Evolutionary conservation across 2,329 filamentous ascomycete species (phyloP), one percentile per base, ranked within the genome.

Genomic region (Apiospora kogelbergensis): DNA sequence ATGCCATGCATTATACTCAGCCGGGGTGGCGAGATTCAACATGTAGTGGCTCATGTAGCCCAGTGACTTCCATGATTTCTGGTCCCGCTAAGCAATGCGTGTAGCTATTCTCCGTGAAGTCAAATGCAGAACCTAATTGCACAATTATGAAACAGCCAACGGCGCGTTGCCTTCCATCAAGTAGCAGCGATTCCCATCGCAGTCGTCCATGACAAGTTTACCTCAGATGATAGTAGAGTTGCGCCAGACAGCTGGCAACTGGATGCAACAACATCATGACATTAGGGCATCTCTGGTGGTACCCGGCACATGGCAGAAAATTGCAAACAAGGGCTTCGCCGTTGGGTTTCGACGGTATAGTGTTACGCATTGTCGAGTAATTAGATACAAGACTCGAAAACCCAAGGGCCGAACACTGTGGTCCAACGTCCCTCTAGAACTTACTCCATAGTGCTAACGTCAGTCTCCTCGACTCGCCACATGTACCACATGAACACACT

Each of bases 401-500:
- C 53, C 13, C 30, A 37, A 37, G 53, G n/a, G 53, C 17, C 7
- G 20, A 30, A 20, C 53, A n/a, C 17, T 60, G 53, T 37, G 26
- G 22, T 45, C 15, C 15, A 24, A 5, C 37, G 63, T 65, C 22
- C 41, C 41, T n/a, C 22, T 11, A n/a, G 15, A 11, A 7, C 2
- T 53, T 30, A 66, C 44, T 30, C 87, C 79, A 90, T 76, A 3
- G 86, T 86, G 71, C 85, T 89, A 33, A 95, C 81, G 79, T 97
- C 92, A 4, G 94, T 93, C 77, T 94, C 89, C 77, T 91, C 92
- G 13, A 95, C 90, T 70, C 91, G 85, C 95, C 95, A 98, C 93
- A 97, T 97, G 78, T 97, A 97, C 95, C 95, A 98, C 95, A 98
- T 98, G 76, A 97, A 97, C 57, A 98, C 79, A 75, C 91, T 96